These are phyloP conservation scores for Tephrocybe rancida DNA, from an alignment of 768 basidiomycete genomes.

Conservation along the genomic window DNA sequence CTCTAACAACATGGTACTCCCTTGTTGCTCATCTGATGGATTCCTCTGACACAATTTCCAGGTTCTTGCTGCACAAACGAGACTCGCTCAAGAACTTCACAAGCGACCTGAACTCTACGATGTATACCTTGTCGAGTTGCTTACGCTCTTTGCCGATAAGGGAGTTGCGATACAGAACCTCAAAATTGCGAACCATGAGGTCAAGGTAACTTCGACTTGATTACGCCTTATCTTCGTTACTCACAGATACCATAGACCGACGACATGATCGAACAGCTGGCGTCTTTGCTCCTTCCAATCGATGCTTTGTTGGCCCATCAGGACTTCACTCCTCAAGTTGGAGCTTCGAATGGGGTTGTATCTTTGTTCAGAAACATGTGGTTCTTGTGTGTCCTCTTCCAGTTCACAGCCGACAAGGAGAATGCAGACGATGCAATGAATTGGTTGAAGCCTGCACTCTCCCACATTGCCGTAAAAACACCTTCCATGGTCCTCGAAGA, in stretches of 20 bases:
- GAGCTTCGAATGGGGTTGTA: conserved; percentile 61
- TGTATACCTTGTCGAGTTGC: conserved; percentile 79
- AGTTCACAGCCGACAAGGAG: conserved; percentile 63
- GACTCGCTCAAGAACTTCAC: conserved; percentile 79
- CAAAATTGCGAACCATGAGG: conserved; percentile 62
- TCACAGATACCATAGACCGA: conserved; percentile 52
- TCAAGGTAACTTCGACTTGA: conserved; percentile 51
- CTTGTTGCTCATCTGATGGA: neutral
- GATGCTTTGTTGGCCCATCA: conserved; percentile 80
- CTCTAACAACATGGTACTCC: conserved; percentile 82
- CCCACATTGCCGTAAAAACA: conserved; percentile 83
- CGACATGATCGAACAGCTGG: conserved; percentile 85
- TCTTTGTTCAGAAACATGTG: conserved; percentile 90
- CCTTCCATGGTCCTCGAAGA: conserved; percentile 84
- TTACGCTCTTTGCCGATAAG: conserved; percentile 88
- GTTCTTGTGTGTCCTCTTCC: conserved; percentile 89
- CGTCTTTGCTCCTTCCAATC: conserved; percentile 87
- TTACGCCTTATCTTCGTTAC: neutral
- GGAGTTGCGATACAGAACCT: conserved; percentile 88
- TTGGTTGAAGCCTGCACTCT: conserved; percentile 77
- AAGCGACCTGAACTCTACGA: conserved; percentile 78
- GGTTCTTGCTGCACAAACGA: conserved; percentile 90
- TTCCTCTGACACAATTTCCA: conserved; percentile 25
- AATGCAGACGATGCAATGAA: conserved; percentile 68
- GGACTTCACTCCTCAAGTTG: conserved; percentile 63